Conservation (phyloP, 2,329 filamentous ascomycete species). For the Diaporthe citriasiana region DNA sequence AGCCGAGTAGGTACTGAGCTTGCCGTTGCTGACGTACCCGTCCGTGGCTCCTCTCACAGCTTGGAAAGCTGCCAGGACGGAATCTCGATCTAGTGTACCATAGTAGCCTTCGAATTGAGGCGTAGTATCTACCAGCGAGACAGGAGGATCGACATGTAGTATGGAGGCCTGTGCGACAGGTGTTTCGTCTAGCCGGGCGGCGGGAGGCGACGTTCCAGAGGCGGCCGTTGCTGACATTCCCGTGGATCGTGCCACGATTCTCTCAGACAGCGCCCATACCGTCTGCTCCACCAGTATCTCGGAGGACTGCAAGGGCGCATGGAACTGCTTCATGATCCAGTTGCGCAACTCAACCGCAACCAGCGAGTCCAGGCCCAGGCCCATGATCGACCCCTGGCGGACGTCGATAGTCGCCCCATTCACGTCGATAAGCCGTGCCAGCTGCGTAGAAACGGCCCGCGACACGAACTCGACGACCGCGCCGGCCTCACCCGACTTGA, state of each 20-base stretch:
- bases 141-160: too few relatives aligned
- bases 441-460: not conserved
- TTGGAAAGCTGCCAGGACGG: too few relatives aligned
- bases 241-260: constrained; percentile 40
- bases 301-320: constrained; percentile 63
- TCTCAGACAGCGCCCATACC: constrained; percentile 37
- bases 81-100: too few relatives aligned
- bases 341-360: constrained; percentile 66
- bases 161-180: too few relatives aligned
- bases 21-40: too few relatives aligned
- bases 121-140: too few relatives aligned
- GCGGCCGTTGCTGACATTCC: too few relatives aligned
- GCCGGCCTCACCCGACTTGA: not conserved
- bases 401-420: constrained; percentile 30
- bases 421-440: constrained; percentile 39
- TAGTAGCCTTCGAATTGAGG: too few relatives aligned
- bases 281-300: constrained; percentile 58
- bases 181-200: too few relatives aligned
- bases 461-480: not conserved
- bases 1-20: too few relatives aligned
- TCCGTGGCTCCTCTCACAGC: too few relatives aligned
- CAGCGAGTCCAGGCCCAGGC: constrained; percentile 59
- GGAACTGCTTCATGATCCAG: constrained; percentile 63
- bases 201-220: too few relatives aligned
- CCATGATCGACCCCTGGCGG: constrained; percentile 18